Conservation (phyloP, 768 basidiomycete genomes). For the Suillus cothurnatus region DNA sequence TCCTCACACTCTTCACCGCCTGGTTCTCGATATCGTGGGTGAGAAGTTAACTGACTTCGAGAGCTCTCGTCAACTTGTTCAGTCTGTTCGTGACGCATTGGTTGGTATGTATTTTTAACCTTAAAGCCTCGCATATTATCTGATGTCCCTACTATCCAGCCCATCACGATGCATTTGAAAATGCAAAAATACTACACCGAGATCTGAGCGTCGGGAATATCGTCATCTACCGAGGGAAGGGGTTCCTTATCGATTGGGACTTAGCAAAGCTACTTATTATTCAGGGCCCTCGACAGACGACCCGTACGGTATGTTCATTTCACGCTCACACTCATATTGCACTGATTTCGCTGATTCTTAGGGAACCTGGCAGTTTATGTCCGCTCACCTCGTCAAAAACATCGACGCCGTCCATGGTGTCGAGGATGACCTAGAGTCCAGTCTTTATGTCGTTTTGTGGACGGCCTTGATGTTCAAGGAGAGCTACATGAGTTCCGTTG, state of each 20-base stretch:
- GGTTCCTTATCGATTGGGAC: conserved; percentile 11
- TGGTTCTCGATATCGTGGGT: conserved; percentile 11
- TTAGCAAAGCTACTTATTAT: background rate
- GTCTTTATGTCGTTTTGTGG: conserved; percentile 3
- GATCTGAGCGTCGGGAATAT: conserved; percentile 9
- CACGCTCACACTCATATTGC: background rate
- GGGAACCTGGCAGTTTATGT: conserved; percentile 10
- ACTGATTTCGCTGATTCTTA: background rate
- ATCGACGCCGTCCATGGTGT: background rate
- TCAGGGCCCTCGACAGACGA: background rate
- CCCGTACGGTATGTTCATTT: background rate
- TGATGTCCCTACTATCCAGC: background rate
- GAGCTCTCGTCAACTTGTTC: conserved; percentile 9
- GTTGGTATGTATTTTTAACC: conserved; percentile 1
- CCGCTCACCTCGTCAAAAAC: conserved; percentile 1
- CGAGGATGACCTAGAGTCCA: conserved; percentile 4
- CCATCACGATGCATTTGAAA: conserved; percentile 1
- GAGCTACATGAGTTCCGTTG: background rate
- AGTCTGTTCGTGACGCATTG: conserved; percentile 12
- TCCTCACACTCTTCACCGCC: conserved; percentile 9
- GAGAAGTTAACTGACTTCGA: background rate
- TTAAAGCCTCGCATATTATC: background rate
- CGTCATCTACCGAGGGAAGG: background rate
- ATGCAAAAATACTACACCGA: conserved; percentile 1
- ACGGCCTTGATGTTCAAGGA: background rate